A percentile compares a stretch with the other conserved stretches of the same genome.
Evolutionary conservation across 2,329 filamentous ascomycete species (phyloP).

Genomic region (Rhinocladiella similis): DNA sequence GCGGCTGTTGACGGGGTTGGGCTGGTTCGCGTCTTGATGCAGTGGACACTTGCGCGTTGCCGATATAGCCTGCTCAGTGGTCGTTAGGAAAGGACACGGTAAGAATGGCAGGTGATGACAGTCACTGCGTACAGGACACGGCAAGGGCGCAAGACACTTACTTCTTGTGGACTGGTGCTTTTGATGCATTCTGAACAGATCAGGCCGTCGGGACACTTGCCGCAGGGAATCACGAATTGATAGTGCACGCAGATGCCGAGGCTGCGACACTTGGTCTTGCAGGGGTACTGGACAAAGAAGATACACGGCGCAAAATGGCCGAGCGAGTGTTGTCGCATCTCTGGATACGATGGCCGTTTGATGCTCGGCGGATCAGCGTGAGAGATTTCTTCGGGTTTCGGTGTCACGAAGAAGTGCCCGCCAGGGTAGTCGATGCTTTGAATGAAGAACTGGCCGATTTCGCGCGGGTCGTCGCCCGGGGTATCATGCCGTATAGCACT

Average conservation of each 20-base stretch:
- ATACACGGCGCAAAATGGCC: constrained; percentile 18
- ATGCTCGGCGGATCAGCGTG: constrained; percentile 4
- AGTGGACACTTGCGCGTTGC: constrained; percentile 21
- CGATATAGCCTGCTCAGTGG: constrained; percentile 11
- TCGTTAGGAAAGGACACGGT: too few relatives aligned
- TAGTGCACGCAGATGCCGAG: constrained; percentile 28
- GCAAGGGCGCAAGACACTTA: not conserved
- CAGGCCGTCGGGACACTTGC: constrained; percentile 23
- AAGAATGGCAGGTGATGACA: too few relatives aligned
- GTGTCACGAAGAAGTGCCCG: constrained; percentile 8
- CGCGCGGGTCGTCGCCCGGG: not conserved
- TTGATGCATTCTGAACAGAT: constrained; percentile 17
- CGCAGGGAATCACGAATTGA: constrained; percentile 21
- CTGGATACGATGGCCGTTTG: constrained; percentile 8
- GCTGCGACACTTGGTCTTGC: constrained; percentile 20
- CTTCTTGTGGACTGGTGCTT: constrained; percentile 10
- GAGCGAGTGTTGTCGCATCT: constrained; percentile 10
- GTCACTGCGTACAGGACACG: too few relatives aligned
- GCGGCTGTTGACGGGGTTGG: constrained; percentile 21
- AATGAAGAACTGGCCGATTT: constrained; percentile 9
- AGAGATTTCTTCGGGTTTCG: constrained; percentile 11
- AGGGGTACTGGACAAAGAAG: constrained; percentile 23
- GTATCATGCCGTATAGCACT: too few relatives aligned
- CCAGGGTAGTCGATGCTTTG: constrained; percentile 5
- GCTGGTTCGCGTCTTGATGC: constrained; percentile 18